phyloP scores from a whole-genome alignment of 768 basidiomycete genomes.

The Lactifluus rugatus region DNA sequence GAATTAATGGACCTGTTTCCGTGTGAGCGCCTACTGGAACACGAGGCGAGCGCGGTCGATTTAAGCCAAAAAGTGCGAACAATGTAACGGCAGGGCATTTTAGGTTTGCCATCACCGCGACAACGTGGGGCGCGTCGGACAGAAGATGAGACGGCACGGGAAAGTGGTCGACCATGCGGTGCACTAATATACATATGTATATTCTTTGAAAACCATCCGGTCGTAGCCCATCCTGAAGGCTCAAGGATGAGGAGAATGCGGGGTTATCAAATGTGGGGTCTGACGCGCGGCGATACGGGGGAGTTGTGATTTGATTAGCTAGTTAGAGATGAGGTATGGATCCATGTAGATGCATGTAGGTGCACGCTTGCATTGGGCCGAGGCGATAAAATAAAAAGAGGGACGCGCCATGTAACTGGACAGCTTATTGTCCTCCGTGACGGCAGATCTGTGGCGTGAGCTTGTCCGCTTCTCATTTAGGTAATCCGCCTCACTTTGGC shows the following conservation, averaged over 20 bases:
- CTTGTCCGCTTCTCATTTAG: too few species aligned
- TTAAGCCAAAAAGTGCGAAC: constrained; percentile 15
- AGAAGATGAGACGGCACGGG: too few species aligned
- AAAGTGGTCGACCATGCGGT: too few species aligned
- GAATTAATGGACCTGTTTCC: not conserved
- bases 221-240: too few species aligned
- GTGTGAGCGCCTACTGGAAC: not conserved
- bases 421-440: not conserved
- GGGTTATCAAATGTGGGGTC: too few species aligned
- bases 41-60: not conserved
- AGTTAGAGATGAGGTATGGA: constrained; percentile 2
- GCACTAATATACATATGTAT: too few species aligned
- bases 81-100: constrained; percentile 1
- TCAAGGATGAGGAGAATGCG: too few species aligned
- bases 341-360: constrained; percentile 9
- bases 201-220: too few species aligned
- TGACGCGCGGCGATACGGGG: not conserved
- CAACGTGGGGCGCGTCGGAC: not conserved
- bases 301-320: not conserved
- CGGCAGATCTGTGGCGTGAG: too few species aligned
- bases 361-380: not conserved
- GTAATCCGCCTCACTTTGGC: not conserved
- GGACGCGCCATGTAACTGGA: not conserved
- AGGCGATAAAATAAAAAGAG: not conserved
- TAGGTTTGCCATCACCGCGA: not conserved